These are phyloP conservation scores for Fusarium siculi DNA, from an alignment of 2,329 filamentous ascomycete genomes.

Conservation along the genomic window DNA sequence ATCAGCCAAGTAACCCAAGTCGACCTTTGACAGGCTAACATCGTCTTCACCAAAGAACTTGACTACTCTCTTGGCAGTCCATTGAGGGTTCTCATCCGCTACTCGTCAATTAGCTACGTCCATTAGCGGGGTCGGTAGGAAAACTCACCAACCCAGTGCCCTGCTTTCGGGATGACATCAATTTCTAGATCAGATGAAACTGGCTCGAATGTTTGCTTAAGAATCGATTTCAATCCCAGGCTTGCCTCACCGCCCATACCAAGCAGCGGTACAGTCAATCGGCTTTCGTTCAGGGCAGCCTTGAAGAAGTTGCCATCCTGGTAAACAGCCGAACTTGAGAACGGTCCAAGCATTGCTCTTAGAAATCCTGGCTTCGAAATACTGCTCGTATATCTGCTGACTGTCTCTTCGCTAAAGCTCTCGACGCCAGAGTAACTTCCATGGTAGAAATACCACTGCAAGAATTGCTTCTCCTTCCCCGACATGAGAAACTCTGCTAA, in stretches of 20 bases:
- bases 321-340: conserved; percentile 46
- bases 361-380: conserved; percentile 58
- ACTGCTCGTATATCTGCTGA: conserved; percentile 52
- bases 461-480: conserved; percentile 54
- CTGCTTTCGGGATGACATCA: conserved; percentile 42
- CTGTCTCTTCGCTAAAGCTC: conserved; percentile 51
- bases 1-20: conserved; percentile 34
- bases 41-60: conserved; percentile 33
- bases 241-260: conserved; percentile 45
- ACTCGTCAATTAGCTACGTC: not conserved
- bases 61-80: conserved; percentile 31
- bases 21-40: not conserved
- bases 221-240: conserved; percentile 9
- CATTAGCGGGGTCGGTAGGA: fast-evolving
- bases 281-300: conserved; percentile 31
- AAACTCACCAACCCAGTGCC: conserved; percentile 43
- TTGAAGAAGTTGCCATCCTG: conserved; percentile 53
- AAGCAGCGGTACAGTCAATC: conserved; percentile 31
- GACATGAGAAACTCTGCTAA: conserved; percentile 58
- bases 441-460: conserved; percentile 60
- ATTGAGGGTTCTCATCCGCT: conserved; percentile 43
- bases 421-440: conserved; percentile 53
- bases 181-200: conserved; percentile 27
- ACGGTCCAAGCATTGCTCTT: conserved; percentile 52
- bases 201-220: conserved; percentile 6